Base-by-base conservation (phyloP, 192 early-diverging fungal genomes). In the Helicostylum pulchrum region DNA sequence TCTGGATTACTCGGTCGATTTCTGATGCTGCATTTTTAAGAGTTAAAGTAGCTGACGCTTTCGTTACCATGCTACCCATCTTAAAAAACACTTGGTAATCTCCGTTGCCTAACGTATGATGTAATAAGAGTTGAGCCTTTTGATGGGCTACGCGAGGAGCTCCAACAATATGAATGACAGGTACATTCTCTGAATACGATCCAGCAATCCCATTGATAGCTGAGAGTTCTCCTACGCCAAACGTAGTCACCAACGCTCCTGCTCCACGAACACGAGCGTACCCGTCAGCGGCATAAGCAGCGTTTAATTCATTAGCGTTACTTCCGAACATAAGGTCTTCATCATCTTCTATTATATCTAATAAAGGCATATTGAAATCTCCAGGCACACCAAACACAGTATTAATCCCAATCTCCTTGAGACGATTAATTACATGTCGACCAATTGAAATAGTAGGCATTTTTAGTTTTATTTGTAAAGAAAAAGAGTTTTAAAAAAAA, bases 41-140 rank as follows among this genome's bases (percentile, higher is more conserved):
- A n/a, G 21, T 59, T 5, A 81, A 20, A 19, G 42, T 50, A 10
- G 77, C 59, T 21, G 74, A 61, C 6, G 79, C 79, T 3, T 64
- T 68, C 0, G 79, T 81, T 30, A 81, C 64, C 31, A 52, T 63
- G 20, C 57, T 30, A 65, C 45, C 80, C 65, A 81, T 81, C 9
- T 69, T 58, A 11, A n/a, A 21, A 17, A 80, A 81, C 23, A 79
- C 78, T 21, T 44, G 17, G 58, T 71, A 81, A 32, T 81, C 72
- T 1, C 79, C 79, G 45, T 81, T 81, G 7, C 77, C 79, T 15
- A 81, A 68, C 15, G 79, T 65, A 48, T 81, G 79, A 61, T 81
- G 79, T 20, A 81, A 57, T 26, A 26, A 26, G 2, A 26, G 26
- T 0, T 26, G 26, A 26, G 26, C 26, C 26, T 2, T 7, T 26